phyloP scores from a whole-genome alignment of 768 basidiomycete species.

The Suillus luteus region DNA sequence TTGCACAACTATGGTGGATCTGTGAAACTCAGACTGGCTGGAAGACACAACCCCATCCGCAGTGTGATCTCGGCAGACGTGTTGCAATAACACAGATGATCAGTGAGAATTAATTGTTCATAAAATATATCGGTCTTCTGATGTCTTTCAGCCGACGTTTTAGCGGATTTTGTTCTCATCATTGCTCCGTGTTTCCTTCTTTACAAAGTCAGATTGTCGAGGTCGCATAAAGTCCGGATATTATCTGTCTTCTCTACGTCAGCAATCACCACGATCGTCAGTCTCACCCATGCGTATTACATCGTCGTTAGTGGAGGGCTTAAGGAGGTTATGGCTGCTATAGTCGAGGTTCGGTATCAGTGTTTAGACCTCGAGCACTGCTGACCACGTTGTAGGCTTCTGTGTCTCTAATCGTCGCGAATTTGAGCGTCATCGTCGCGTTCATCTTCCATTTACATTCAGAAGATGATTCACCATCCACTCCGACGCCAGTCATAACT shows the following conservation, averaged over 20 bases:
- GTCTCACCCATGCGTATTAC: neutral
- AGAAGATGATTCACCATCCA: neutral
- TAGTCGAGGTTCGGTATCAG: neutral
- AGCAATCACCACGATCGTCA: neutral
- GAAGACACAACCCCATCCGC: neutral
- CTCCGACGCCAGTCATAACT: neutral
- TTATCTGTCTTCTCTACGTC: neutral
- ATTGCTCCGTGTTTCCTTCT: neutral
- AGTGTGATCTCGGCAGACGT: neutral
- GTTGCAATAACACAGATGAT: neutral
- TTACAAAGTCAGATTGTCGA: neutral
- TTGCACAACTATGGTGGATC: neutral
- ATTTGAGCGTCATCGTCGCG: neutral
- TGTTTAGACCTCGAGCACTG: neutral
- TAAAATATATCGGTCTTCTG: neutral
- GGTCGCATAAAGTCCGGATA: neutral
- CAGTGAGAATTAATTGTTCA: neutral
- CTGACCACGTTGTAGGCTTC: neutral
- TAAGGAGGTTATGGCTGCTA: neutral
- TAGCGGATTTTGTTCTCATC: neutral
- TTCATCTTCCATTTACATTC: neutral
- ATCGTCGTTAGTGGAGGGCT: neutral
- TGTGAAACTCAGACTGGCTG: neutral
- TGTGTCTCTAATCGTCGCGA: neutral
- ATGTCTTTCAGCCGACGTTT: neutral